These are phyloP conservation scores for Crithidia acanthocephali DNA, from an alignment of 208 protist species.

Conservation along the genomic window DNA sequence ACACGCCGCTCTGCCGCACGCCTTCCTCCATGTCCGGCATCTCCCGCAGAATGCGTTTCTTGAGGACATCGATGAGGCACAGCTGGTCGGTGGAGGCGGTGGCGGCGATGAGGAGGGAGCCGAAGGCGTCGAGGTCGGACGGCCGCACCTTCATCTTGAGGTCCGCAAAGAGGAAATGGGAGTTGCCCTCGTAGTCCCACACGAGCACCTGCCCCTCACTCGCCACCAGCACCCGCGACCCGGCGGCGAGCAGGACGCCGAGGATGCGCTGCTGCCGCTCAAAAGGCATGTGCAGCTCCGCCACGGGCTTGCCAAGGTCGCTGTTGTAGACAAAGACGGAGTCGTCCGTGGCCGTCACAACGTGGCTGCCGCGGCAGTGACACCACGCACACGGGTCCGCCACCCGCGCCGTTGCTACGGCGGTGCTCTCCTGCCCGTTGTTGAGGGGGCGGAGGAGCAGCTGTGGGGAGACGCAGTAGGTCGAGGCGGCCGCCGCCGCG, in stretches of 20 bases:
- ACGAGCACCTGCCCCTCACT: constrained; percentile 54
- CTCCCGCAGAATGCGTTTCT: constrained; percentile 57
- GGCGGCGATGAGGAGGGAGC: constrained; percentile 51
- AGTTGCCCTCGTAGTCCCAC: constrained; percentile 78
- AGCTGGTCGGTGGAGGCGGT: constrained; percentile 38
- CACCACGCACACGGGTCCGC: constrained; percentile 29
- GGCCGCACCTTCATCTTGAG: constrained; percentile 37
- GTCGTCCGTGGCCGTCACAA: constrained; percentile 56
- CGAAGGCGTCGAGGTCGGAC: constrained; percentile 53
- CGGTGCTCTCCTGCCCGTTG: constrained; percentile 54
- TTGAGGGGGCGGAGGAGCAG: constrained; percentile 70
- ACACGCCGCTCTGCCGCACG: constrained; percentile 45
- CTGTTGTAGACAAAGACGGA: constrained; percentile 63
- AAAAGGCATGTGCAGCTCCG: constrained; percentile 61
- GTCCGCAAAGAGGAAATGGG: constrained; percentile 55
- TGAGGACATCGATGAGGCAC: constrained; percentile 69
- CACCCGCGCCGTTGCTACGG: constrained; percentile 34
- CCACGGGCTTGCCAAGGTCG: constrained; percentile 44
- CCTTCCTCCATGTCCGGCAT: constrained; percentile 51
- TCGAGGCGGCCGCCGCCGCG: constrained; percentile 27
- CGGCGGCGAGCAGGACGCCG: constrained; percentile 65
- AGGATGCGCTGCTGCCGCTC: constrained; percentile 54
- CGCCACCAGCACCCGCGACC: constrained; percentile 73
- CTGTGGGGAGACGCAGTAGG: constrained; percentile 45
- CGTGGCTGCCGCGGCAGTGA: constrained; percentile 59